A percentile compares a stretch with the other conserved stretches of the same genome.
Conservation (phyloP, 2,329 filamentous ascomycete species). For the Venturia asperata region DNA sequence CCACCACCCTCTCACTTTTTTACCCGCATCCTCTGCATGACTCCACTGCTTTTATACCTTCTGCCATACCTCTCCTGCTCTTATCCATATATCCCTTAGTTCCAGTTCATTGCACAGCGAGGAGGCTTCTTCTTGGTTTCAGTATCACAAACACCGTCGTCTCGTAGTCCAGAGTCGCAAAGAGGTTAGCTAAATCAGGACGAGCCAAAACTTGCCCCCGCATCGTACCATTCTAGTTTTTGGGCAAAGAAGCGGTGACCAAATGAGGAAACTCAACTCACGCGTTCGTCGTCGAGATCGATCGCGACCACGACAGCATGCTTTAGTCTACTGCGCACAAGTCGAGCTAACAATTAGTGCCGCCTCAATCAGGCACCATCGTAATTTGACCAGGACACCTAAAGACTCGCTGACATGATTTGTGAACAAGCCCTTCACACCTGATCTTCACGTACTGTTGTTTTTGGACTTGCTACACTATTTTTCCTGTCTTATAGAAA, state of each 20-base stretch:
- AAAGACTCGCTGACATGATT: no score
- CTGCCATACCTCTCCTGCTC: not conserved
- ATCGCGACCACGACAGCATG: not conserved
- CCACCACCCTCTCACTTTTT: not conserved
- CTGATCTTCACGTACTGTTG: no score
- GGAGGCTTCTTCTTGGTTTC: not conserved
- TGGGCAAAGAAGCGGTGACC: not conserved
- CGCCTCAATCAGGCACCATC: no score
- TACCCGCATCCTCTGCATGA: not conserved
- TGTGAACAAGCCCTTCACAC: no score
- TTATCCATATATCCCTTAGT: not conserved
- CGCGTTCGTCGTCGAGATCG: not conserved
- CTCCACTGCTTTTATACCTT: not conserved
- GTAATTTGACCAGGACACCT: no score
- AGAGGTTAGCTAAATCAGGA: not conserved
- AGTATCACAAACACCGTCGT: not conserved
- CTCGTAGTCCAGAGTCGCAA: not conserved
- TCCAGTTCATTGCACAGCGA: conserved; percentile 5
- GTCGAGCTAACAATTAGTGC: no score
- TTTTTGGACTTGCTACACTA: no score
- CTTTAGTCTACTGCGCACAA: no score
- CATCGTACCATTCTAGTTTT: not conserved
- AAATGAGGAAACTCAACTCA: not conserved
- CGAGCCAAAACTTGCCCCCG: not conserved
- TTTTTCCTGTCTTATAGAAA: no score